Percentiles rank a stretch among this genome's conserved stretches.
Evolutionary conservation across 2,329 filamentous ascomycete genomes (phyloP).

Genomic region (Phialophora tarda): DNA sequence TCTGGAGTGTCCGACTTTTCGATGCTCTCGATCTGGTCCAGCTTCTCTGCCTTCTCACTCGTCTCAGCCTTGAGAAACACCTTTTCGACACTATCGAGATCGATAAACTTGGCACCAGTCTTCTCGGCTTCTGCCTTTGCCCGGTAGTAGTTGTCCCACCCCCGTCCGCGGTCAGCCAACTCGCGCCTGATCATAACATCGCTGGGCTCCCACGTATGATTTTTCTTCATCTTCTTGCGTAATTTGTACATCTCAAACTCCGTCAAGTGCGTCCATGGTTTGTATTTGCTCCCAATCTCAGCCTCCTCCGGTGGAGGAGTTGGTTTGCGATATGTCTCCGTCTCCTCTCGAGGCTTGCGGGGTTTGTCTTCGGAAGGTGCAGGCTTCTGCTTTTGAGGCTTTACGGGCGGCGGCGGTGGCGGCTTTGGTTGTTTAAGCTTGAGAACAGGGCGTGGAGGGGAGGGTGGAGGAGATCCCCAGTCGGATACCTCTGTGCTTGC

Average conservation of each 20-base stretch:
- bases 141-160: slow-evolving; percentile 56
- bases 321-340: slow-evolving; percentile 37
- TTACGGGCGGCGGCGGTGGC: slow-evolving; percentile 39
- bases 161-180: slow-evolving; percentile 63
- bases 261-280: slow-evolving; percentile 68
- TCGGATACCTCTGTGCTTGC: slow-evolving; percentile 55
- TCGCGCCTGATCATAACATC: slow-evolving; percentile 70
- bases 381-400: slow-evolving; percentile 22
- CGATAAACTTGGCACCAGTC: slow-evolving; percentile 61
- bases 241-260: slow-evolving; percentile 71
- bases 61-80: slow-evolving; percentile 20
- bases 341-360: slow-evolving; percentile 30
- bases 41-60: slow-evolving; percentile 24
- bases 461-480: slow-evolving; percentile 46
- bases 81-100: slow-evolving; percentile 50
- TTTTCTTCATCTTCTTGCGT: slow-evolving; percentile 73
- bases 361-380: slow-evolving; percentile 27
- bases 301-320: slow-evolving; percentile 64
- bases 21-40: slow-evolving; percentile 21
- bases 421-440: slow-evolving; percentile 53
- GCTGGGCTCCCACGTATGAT: slow-evolving; percentile 70
- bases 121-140: slow-evolving; percentile 59
- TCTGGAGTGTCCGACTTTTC: slow-evolving; percentile 26
- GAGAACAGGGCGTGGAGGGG: slow-evolving; percentile 38
- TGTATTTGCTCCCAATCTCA: slow-evolving; percentile 63